Conservation (phyloP, 306 rosid species). For the Inga leiocalycina region DNA sequence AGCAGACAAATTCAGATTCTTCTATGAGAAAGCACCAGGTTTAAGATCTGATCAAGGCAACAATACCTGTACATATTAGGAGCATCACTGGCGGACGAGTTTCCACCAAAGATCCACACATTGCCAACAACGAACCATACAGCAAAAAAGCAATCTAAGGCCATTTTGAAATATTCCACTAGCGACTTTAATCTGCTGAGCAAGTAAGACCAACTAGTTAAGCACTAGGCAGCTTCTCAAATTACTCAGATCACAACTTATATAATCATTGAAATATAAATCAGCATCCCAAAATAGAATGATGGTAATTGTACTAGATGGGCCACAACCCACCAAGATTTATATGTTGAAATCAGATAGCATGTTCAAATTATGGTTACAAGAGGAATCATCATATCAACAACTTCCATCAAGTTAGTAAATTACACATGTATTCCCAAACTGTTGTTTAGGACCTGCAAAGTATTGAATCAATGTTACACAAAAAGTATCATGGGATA, state of each 20-base stretch:
- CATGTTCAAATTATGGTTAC: slow-evolving; percentile 10
- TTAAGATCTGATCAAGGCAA: slow-evolving; percentile 30
- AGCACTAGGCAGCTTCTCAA: slow-evolving; percentile 37
- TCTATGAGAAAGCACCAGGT: slow-evolving; percentile 25
- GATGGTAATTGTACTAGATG: background rate
- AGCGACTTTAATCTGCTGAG: slow-evolving; percentile 67
- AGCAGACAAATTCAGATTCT: slow-evolving; percentile 28
- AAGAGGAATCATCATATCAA: slow-evolving; percentile 5
- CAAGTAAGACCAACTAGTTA: slow-evolving; percentile 29
- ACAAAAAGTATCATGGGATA: background rate
- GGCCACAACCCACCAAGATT: slow-evolving; percentile 1
- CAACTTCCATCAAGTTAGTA: background rate
- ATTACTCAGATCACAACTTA: slow-evolving; percentile 22
- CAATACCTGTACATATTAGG: slow-evolving; percentile 94
- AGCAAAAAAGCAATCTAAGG: slow-evolving; percentile 94
- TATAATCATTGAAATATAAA: slow-evolving; percentile 12
- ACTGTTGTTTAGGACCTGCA: background rate
- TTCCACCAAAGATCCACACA: slow-evolving; percentile 98
- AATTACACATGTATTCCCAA: background rate
- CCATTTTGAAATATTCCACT: slow-evolving; percentile 91
- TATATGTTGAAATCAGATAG: background rate
- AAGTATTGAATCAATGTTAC: background rate
- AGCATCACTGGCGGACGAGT: slow-evolving; percentile 67
- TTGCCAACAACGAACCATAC: slow-evolving; percentile 99
- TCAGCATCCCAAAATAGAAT: slow-evolving; percentile 1